A percentile compares a stretch with the other conserved stretches of the same genome.
These are phyloP conservation scores for Trypethelium eluteriae DNA, from an alignment of 495 filamentous ascomycete genomes.

Conservation along the genomic window DNA sequence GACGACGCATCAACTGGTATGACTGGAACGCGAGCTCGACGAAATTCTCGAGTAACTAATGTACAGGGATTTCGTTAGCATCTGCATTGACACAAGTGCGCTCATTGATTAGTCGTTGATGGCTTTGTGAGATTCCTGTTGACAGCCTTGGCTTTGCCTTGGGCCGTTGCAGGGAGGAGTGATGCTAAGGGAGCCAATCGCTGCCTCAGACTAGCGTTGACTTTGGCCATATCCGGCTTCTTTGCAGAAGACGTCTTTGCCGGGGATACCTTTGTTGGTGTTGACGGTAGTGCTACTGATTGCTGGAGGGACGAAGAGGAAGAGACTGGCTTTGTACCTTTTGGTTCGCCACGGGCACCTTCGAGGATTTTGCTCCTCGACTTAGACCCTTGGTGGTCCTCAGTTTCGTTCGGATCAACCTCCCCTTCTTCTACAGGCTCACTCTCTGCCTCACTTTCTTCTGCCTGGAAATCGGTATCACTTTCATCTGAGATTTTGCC, in stretches of 20 bases:
- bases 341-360: not conserved
- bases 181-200: not conserved
- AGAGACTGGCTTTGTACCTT: not conserved
- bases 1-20: not conserved
- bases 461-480: constrained; percentile 49
- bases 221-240: constrained; percentile 6
- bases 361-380: constrained; percentile 2
- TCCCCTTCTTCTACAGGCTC: constrained; percentile 9
- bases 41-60: constrained; percentile 9
- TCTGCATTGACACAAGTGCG: not conserved
- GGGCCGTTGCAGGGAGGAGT: not conserved
- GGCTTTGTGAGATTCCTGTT: not conserved
- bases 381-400: not conserved
- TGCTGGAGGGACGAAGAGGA: not conserved
- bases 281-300: not conserved
- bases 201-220: constrained; percentile 3
- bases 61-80: constrained; percentile 1
- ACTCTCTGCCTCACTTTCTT: constrained; percentile 33
- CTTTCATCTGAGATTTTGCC: constrained; percentile 28
- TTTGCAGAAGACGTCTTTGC: not conserved
- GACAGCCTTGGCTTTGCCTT: not conserved
- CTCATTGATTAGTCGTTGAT: not conserved
- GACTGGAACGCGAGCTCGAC: not conserved
- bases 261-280: not conserved
- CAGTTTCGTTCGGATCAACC: constrained; percentile 16